Evolutionary conservation across 352 stramenopile species (phyloP).

Genomic region (Phytopythium ostracodes): DNA sequence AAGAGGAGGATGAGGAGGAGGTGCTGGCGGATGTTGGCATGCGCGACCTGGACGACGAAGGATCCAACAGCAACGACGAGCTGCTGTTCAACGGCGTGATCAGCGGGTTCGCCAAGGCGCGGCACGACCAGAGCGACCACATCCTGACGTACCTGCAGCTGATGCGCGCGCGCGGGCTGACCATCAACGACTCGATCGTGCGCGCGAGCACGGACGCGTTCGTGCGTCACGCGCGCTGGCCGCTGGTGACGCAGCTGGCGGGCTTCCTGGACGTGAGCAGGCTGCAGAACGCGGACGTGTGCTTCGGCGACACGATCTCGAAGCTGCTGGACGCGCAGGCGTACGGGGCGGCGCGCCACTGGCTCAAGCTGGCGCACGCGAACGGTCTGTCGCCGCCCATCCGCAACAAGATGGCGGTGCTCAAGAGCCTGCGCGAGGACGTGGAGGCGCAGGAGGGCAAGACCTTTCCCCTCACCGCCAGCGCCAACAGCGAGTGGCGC

Average conservation of each 20-base stretch:
- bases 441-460: slow-evolving; percentile 17
- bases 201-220: slow-evolving; percentile 71
- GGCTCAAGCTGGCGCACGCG: slow-evolving; percentile 45
- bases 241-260: slow-evolving; percentile 38
- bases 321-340: slow-evolving; percentile 64
- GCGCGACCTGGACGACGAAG: slow-evolving; percentile 24
- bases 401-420: slow-evolving; percentile 56
- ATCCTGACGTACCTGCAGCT: slow-evolving; percentile 56
- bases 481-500: slow-evolving; percentile 42
- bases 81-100: slow-evolving; percentile 80
- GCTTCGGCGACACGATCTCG: slow-evolving; percentile 70
- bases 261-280: slow-evolving; percentile 41
- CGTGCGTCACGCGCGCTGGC: slow-evolving; percentile 61
- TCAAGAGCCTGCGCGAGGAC: slow-evolving; percentile 30
- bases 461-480: not conserved
- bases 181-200: slow-evolving; percentile 73
- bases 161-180: slow-evolving; percentile 44
- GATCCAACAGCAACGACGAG: slow-evolving; percentile 53
- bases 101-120: slow-evolving; percentile 73
- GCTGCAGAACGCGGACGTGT: slow-evolving; percentile 54
- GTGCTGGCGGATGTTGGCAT: slow-evolving; percentile 17
- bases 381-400: slow-evolving; percentile 53
- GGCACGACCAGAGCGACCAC: slow-evolving; percentile 59
- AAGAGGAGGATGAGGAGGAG: slow-evolving; percentile 18
- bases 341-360: slow-evolving; percentile 51